These are phyloP conservation scores for Mycogone perniciosa DNA, from an alignment of 2,329 filamentous ascomycete genomes.

Conservation along the genomic window DNA sequence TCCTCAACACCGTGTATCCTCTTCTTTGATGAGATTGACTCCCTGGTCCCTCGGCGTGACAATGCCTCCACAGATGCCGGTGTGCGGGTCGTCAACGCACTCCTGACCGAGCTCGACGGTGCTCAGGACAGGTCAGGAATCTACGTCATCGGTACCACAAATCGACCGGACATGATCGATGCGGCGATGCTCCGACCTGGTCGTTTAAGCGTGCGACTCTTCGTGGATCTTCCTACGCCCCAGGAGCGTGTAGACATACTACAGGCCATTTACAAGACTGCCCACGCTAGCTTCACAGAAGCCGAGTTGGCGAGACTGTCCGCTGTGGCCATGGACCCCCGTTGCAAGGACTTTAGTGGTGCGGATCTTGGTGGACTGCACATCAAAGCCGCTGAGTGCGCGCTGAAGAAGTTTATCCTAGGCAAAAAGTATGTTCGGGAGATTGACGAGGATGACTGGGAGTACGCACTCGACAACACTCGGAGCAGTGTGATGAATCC, in stretches of 20 bases:
- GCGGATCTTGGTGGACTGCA: conserved; percentile 50
- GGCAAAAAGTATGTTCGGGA: conserved; percentile 20
- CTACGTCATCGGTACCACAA: conserved; percentile 92
- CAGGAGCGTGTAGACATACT: conserved; percentile 83
- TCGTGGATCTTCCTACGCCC: conserved; percentile 76
- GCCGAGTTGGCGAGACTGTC: conserved; percentile 51
- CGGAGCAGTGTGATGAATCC: conserved; percentile 44
- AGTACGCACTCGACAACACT: conserved; percentile 42
- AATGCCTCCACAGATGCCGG: conserved; percentile 74
- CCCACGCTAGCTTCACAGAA: conserved; percentile 29
- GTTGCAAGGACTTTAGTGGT: conserved; percentile 72
- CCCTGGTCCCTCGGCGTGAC: conserved; percentile 78
- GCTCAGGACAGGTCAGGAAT: conserved; percentile 74
- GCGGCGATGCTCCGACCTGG: conserved; percentile 90
- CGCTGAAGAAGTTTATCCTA: conserved; percentile 36
- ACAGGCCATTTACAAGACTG: conserved; percentile 53
- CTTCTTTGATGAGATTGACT: conserved; percentile 97
- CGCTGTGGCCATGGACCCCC: conserved; percentile 55
- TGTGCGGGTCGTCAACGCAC: conserved; percentile 85
- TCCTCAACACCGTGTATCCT: conserved; percentile 87
- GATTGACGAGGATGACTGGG: conserved; percentile 43
- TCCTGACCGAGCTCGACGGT: conserved; percentile 91
- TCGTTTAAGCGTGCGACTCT: conserved; percentile 79
- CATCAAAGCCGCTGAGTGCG: conserved; percentile 45
- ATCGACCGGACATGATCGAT: conserved; percentile 94